Conservation (phyloP, 1,284 basidiomycete genomes). For the Apiotrichum veenhuisii region DNA sequence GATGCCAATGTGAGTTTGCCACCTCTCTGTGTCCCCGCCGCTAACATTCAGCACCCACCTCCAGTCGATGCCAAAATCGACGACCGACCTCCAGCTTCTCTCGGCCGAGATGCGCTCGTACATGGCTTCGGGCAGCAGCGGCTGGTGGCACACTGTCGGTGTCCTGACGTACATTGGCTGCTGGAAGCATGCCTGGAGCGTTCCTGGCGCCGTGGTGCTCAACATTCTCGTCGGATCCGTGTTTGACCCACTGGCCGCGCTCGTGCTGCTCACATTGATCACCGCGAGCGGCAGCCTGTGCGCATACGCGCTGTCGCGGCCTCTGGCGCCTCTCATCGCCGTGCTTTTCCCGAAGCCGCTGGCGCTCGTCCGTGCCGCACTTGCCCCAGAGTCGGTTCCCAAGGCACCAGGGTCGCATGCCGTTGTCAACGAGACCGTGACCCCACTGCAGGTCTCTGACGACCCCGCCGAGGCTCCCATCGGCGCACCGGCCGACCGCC, state of each 20-base stretch:
- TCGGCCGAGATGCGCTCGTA: slow-evolving; percentile 48
- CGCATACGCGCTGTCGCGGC: slow-evolving; percentile 71
- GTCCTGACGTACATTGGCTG: slow-evolving; percentile 77
- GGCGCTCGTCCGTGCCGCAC: slow-evolving; percentile 57
- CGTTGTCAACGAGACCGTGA: slow-evolving; percentile 40
- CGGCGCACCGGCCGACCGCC: slow-evolving; percentile 26
- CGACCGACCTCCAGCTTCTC: slow-evolving; percentile 48
- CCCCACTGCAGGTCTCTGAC: slow-evolving; percentile 35
- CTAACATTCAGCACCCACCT: slow-evolving; percentile 35
- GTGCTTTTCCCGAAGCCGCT: slow-evolving; percentile 76
- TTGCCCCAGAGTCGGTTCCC: slow-evolving; percentile 37
- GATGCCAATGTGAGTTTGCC: slow-evolving; percentile 47
- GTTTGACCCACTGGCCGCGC: slow-evolving; percentile 73
- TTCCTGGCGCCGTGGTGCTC: slow-evolving; percentile 86
- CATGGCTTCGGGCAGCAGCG: slow-evolving; percentile 41
- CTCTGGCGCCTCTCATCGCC: slow-evolving; percentile 75
- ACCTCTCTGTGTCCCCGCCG: fast-evolving
- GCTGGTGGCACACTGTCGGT: slow-evolving; percentile 56
- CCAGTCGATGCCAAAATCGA: slow-evolving; percentile 47
- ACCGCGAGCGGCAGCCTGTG: slow-evolving; percentile 79
- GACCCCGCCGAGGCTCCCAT: slow-evolving; percentile 29
- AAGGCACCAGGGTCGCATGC: background rate
- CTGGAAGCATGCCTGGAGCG: slow-evolving; percentile 93
- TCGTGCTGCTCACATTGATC: slow-evolving; percentile 70
- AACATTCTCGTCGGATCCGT: slow-evolving; percentile 85